Base-by-base conservation (phyloP, 495 filamentous ascomycete genomes). In the Haplographium delicatum region DNA sequence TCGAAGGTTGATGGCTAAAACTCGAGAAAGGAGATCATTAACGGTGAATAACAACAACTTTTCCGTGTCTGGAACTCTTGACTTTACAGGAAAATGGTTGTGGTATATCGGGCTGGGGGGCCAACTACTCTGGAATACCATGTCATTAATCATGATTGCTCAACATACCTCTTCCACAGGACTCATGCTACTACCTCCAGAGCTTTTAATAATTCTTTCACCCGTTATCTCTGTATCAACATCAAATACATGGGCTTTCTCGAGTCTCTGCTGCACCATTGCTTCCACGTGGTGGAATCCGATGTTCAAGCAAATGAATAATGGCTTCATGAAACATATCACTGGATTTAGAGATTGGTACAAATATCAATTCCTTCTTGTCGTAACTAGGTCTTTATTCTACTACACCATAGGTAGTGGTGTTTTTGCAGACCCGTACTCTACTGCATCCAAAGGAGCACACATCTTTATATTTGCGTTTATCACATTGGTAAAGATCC, bases 241-340 rank as follows among this genome's bases (percentile, higher is more conserved):
- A 1, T 28, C 31, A n/a, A 26, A 40, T 8, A 10, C 13, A 13
- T 50, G 42, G 43, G 37, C 37, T 23, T 15, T n/a, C 4, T 68
- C 67, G 74, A 69, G 68, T 13, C 67, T 84, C 22, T 51, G 74
- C 18, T 64, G 76, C 2, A 79, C 77, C 20, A 53, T 84, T 22
- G 55, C 78, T 5, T 76, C 83, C 2, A 62, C 82, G 10, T 89
- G 84, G 80, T 95, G 87, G 85, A 91, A 90, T 54, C 85, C 85
- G 5, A 77, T 75, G 47, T 72, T 88, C 58, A 73, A 75, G 51
- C 67, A 84, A 53, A 80, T 81, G 57, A 67, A 81, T n/a, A 72
- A 76, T 45, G 80, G 83, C 19, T 73, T 81, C 55, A 74, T 72
- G 33, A 80, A 73, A 23, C 80, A 83, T 46, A 77, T 91, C 46